Base-by-base conservation (phyloP, 768 basidiomycete species). In the Termitomyces sp. region DNA sequence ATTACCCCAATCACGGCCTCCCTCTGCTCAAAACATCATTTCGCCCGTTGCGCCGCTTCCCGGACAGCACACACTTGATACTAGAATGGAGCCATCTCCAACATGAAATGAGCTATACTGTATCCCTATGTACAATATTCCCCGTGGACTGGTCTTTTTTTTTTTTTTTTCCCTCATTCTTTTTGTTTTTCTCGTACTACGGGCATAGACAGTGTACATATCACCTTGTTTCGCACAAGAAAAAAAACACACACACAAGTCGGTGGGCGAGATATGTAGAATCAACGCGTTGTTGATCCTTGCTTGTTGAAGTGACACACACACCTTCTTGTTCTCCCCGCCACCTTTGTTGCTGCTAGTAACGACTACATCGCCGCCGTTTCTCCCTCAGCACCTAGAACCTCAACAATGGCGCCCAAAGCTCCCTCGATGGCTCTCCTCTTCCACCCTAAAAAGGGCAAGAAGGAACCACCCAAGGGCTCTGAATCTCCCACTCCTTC, bases 391-490 rank as follows among this genome's bases (percentile, higher is more conserved):
- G 56, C 42, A 60, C 53, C 32, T 41, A 44, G 19, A 53, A 40
- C 43, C n/a, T 32, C 49, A 25, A 53, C 57, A 59, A 82, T 79
- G 79, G 69, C 78, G 14, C 76, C 79, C 27, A 76, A 78, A 68
- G 66, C 69, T 16, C 51, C 50, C 45, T 71, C 74, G 40, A 61
- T 78, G 43, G 65, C 84, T 57, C 61, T 80, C 58, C 79, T 89
- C 60, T 86, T 88, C 54, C 86, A 88, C 62, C 87, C 86, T 54
- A 87, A 85, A 76, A 87, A 85, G 74, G 77, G 75, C 61, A 52
- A 52, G 21, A 58, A 58, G 23, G 25, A 43, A 3, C 31, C 9
- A 12, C 8, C 17, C 56, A 86, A 85, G 73, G 80, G 76, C 58
- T 68, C 76, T 25, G 65, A 71, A 42, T 68, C 71, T 37, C 62